Evolutionary conservation across 2,329 filamentous ascomycete species (phyloP), one percentile per base, ranked within the genome.

Genomic region (Cladosporium sp.): DNA sequence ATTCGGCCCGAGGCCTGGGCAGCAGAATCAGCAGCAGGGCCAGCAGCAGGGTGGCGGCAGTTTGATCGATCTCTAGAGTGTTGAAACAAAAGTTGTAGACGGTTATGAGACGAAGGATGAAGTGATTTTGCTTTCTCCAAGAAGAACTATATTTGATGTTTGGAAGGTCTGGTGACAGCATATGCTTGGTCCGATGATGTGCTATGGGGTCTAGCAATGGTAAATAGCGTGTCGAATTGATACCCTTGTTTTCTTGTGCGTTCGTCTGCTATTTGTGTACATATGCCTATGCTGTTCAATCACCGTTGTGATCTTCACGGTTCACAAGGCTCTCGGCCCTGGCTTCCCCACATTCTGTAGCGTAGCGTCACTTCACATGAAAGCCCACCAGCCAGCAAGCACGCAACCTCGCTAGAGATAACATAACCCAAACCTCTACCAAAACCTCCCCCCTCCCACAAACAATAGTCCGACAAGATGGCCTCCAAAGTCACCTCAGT

Each of bases 31-130:
- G 54, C 72, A 73, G 46, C 43, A 46, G 20, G 16, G 12, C 4
- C 32, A 38, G n/a, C 45, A 48, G 29, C 45, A 48, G 36, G 20
- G 27, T 8, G 68, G 72, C 51, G 77, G 78, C 49, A 84, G 80
- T 62, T 64, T 84, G 69, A 84, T 84, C 64, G 81, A 84, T 66
- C 66, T 84, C 38, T 59, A 48, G 45, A 38, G 2, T 22, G 15
- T 11, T 11, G 32, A 16, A n/a, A 27, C 4, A 27, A 27, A 27
- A 27, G 22, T 27, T 9, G 22, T n/a, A n/a, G n/a, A n/a, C n/a
- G n/a, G n/a, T n/a, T 18, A n/a, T 35, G 9, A 16, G 7, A 16
- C 15, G 32, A 35, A 35, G 15, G 32, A 35, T 35, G 32, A 9
- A 35, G 8, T 16, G n/a, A 35, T 35, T 8, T 16, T n/a, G 11